Evolutionary conservation across 345 rosid genomes (phyloP).

Genomic region (Mangifera indica): DNA sequence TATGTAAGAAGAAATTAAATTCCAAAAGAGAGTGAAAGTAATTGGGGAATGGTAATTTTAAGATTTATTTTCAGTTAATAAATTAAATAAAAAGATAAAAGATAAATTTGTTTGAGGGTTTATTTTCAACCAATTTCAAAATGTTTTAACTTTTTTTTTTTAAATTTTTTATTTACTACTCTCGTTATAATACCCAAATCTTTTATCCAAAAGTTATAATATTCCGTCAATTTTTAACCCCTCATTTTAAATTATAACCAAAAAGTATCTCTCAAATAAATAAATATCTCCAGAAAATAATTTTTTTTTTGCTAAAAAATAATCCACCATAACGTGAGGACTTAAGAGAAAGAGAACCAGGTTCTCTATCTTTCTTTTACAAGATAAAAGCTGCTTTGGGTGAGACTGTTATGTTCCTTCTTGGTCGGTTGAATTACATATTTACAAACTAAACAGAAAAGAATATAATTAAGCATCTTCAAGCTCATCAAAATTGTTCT

Average conservation of each 20-base stretch:
- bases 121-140: too few relatives aligned
- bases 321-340: too few relatives aligned
- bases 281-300: not conserved
- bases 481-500: not conserved
- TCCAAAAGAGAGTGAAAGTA: constrained; percentile 2
- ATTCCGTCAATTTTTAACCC: too few relatives aligned
- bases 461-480: constrained; percentile 6
- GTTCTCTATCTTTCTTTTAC: constrained; percentile 30
- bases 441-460: not conserved
- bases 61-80: constrained; percentile 7
- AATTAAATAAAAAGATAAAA: constrained; percentile 3
- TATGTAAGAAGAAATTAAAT: not conserved
- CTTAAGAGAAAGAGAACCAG: constrained; percentile 34
- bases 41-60: not conserved
- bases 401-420: constrained; percentile 23
- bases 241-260: not conserved
- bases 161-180: too few relatives aligned
- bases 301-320: too few relatives aligned
- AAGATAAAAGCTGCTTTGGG: constrained; percentile 26
- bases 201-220: too few relatives aligned
- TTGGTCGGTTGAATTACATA: constrained; percentile 4
- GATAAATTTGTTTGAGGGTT: too few relatives aligned
- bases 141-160: too few relatives aligned
- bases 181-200: too few relatives aligned
- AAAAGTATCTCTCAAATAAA: not conserved